Conservation (phyloP, 2,329 filamentous ascomycete genomes). For the Cercospora janseana region DNA sequence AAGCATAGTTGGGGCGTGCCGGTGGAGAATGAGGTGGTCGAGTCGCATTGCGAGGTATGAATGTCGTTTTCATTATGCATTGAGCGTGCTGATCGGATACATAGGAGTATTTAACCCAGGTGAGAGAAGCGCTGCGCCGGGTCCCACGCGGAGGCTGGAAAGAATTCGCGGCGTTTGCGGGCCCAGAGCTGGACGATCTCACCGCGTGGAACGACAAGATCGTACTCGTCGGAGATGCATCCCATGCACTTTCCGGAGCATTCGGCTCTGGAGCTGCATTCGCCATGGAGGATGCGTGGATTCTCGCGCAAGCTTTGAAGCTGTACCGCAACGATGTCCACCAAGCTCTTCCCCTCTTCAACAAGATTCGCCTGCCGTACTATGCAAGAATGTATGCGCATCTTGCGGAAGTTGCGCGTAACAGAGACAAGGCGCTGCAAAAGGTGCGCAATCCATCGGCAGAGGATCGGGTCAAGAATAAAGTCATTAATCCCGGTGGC, state of each 20-base stretch:
- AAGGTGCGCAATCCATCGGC: slow-evolving; percentile 30
- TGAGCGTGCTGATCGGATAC: slow-evolving; percentile 26
- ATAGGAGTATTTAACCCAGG: slow-evolving; percentile 44
- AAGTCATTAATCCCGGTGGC: slow-evolving; percentile 20
- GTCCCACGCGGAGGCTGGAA: slow-evolving; percentile 46
- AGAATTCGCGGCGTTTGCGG: slow-evolving; percentile 51
- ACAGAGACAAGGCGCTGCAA: slow-evolving; percentile 27
- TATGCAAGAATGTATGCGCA: slow-evolving; percentile 44
- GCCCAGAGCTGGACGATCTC: slow-evolving; percentile 45
- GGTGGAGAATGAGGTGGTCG: slow-evolving; percentile 39
- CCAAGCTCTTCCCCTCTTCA: slow-evolving; percentile 41
- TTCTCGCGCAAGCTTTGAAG: slow-evolving; percentile 41
- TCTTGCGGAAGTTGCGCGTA: slow-evolving; percentile 30
- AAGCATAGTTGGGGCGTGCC: slow-evolving; percentile 43
- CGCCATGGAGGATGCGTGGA: slow-evolving; percentile 49
- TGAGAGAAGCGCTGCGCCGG: slow-evolving; percentile 41
- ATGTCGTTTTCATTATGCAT: slow-evolving; percentile 8
- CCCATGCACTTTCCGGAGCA: slow-evolving; percentile 43
- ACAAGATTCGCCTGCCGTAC: slow-evolving; percentile 43
- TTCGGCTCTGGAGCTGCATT: slow-evolving; percentile 49
- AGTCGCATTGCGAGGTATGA: slow-evolving; percentile 39
- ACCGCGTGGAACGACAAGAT: slow-evolving; percentile 45
- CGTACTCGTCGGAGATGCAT: slow-evolving; percentile 56
- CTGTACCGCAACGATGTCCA: slow-evolving; percentile 9
- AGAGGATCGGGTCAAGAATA: slow-evolving; percentile 17